Evolutionary conservation across 345 rosid genomes (phyloP).

Genomic region (Moringa oleifera): DNA sequence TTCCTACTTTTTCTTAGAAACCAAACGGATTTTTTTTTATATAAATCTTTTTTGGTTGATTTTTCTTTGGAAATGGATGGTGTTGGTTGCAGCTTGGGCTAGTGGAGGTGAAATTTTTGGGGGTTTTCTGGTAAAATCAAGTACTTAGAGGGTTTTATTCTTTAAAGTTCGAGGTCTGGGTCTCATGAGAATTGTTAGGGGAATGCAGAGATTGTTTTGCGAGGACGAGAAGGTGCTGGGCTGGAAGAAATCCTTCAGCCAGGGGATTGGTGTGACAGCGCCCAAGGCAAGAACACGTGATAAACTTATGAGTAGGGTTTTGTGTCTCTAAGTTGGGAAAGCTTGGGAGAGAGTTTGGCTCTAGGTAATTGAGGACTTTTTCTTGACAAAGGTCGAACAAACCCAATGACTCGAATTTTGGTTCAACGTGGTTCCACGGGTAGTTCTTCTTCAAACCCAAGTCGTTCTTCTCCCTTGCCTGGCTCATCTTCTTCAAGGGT

Average conservation of each 20-base stretch:
- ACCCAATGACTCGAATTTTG: conserved; percentile 81
- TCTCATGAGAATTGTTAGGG: conserved; percentile 98
- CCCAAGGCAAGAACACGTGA: conserved; percentile 91
- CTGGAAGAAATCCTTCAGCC: conserved; percentile 84
- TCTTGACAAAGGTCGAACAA: conserved; percentile 1
- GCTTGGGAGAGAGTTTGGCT: conserved; percentile 17
- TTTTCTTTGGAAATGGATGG: conserved; percentile 25
- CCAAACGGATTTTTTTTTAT: conserved; percentile 4
- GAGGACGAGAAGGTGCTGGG: conserved; percentile 60
- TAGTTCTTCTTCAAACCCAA: conserved; percentile 76
- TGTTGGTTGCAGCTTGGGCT: conserved; percentile 49
- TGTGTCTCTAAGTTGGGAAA: conserved; percentile 29
- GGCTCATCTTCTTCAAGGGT: conserved; percentile 54
- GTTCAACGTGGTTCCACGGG: conserved; percentile 77
- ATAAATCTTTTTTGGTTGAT: conserved; percentile 16
- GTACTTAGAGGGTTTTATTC: conserved; percentile 57
- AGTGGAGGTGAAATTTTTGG: conserved; percentile 36
- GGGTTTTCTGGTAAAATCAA: conserved; percentile 41
- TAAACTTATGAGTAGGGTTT: conserved; percentile 48
- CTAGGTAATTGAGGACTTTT: conserved; percentile 7
- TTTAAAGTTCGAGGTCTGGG: conserved; percentile 59
- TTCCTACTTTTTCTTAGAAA: conserved; percentile 11
- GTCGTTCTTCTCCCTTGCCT: conserved; percentile 50
- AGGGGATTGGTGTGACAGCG: conserved; percentile 66
- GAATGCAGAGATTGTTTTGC: conserved; percentile 88